Evolutionary conservation across 2,329 filamentous ascomycete species (phyloP).

Genomic region (Verticillium tricorpus): DNA sequence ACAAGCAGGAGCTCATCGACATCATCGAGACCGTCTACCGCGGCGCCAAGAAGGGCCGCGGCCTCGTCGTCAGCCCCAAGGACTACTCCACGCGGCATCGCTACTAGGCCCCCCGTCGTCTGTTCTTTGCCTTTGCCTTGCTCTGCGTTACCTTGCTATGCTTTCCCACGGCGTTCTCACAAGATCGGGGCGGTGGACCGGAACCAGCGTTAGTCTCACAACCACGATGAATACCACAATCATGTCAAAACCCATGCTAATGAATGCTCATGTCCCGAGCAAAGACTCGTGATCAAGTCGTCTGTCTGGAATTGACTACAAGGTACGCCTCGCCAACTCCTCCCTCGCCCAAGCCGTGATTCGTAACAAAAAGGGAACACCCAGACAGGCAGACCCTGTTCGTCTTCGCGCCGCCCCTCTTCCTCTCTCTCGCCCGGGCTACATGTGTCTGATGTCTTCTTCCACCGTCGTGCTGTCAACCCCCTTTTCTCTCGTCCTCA

Average conservation of each 20-base stretch:
- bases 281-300: too few relatives aligned
- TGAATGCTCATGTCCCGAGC: not conserved
- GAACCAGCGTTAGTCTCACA: not conserved
- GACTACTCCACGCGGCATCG: constrained; percentile 39
- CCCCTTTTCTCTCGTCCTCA: not conserved
- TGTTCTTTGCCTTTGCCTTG: not conserved
- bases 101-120: constrained; percentile 19
- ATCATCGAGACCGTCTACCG: constrained; percentile 98
- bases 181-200: too few relatives aligned
- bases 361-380: not conserved
- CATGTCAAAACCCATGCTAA: not conserved
- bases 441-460: not conserved
- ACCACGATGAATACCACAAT: not conserved
- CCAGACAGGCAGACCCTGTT: not conserved
- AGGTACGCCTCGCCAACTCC: not conserved
- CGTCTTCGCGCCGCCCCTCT: not conserved
- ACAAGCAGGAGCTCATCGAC: constrained; percentile 98
- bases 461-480: not conserved
- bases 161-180: not conserved
- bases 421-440: not conserved
- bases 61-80: constrained; percentile 95
- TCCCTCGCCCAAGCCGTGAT: not conserved
- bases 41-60: constrained; percentile 95
- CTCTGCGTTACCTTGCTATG: not conserved
- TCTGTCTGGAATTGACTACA: not conserved